Conservation (phyloP, 495 filamentous ascomycete species). For the Oleoguttula mirabilis region DNA sequence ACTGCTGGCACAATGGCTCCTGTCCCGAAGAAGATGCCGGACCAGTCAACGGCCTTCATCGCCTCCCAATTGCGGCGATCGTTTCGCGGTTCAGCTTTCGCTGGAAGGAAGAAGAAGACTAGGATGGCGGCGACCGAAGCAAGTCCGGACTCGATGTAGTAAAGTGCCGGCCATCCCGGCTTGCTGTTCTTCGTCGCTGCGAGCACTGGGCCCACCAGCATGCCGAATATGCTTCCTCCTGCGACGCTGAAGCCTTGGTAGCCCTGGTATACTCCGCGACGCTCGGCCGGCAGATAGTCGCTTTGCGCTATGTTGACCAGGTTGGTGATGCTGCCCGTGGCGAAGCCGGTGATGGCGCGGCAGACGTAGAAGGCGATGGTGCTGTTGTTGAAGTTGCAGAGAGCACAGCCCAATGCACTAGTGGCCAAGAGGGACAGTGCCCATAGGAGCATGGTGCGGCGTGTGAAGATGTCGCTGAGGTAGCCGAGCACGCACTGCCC, state of each 20-base stretch:
- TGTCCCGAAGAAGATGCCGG: too few relatives aligned
- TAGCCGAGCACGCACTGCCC: conserved; percentile 1
- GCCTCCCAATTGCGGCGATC: too few relatives aligned
- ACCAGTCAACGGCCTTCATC: too few relatives aligned
- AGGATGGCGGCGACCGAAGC: too few relatives aligned
- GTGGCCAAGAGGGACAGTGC: background rate
- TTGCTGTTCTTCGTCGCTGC: too few relatives aligned
- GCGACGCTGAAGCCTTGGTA: conserved; percentile 1
- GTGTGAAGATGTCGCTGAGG: conserved; percentile 1
- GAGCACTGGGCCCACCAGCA: background rate
- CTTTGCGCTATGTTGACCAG: conserved; percentile 4
- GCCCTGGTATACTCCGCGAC: background rate
- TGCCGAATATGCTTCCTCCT: background rate
- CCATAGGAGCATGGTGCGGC: background rate
- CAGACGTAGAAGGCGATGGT: background rate
- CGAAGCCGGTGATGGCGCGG: conserved; percentile 1
- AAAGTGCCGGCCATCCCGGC: too few relatives aligned
- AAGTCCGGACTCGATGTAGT: too few relatives aligned
- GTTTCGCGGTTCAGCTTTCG: too few relatives aligned
- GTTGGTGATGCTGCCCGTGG: background rate
- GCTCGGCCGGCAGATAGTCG: background rate
- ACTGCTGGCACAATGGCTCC: too few relatives aligned
- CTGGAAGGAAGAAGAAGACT: too few relatives aligned
- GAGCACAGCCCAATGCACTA: background rate
- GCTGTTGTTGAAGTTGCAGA: background rate